Evolutionary conservation across 1,284 basidiomycete species (phyloP), one percentile per base, ranked within the genome.

Genomic region (Anthracocystis walkeri): DNA sequence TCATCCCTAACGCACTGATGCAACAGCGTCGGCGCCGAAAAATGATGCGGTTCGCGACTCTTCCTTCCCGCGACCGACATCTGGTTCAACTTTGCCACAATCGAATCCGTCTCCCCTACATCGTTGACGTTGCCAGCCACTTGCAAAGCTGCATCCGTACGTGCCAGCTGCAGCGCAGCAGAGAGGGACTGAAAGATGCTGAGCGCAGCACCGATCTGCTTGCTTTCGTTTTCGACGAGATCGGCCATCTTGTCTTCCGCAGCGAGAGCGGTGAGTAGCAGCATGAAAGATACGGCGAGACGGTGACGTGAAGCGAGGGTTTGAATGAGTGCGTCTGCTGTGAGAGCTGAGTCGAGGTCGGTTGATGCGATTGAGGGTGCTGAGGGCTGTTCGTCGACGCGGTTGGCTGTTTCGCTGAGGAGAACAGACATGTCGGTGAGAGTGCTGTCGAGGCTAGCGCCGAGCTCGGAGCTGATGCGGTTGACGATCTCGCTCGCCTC

Each of bases 21-120:
- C 6, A 76, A 65, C 23, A 76, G 58, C 25, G 68, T 76, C 14
- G 68, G 65, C 7, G 68, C 68, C 7, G 55, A 59, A 31, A 75
- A 75, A 27, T 75, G 73, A 42, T 70, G 72, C 14, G 63, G 72
- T 44, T 69, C 63, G 29, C 73, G 73, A 38, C 67, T 70, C 60
- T 65, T 65, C 33, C 74, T 61, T 21, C 74, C 74, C 8, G 61
- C 69, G 7, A 76, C 74, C 51, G 68, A 72, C 69, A 76, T 68
- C 45, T 68, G 68, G 33, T 69, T 71, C 40, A 76, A 69, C 57
- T 65, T 59, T 18, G 68, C 74, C 12, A 71, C 74, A 40, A 76
- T 72, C 33, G 68, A 72, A 42, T 72, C 74, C 7, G 61, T 54
- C 27, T 71, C 67, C 21, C 54, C 67, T 16, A 42, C 29, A 20